Evolutionary conservation across 139 green algal genomes (phyloP).

Genomic region (Chlamydomonas asymmetrica): DNA sequence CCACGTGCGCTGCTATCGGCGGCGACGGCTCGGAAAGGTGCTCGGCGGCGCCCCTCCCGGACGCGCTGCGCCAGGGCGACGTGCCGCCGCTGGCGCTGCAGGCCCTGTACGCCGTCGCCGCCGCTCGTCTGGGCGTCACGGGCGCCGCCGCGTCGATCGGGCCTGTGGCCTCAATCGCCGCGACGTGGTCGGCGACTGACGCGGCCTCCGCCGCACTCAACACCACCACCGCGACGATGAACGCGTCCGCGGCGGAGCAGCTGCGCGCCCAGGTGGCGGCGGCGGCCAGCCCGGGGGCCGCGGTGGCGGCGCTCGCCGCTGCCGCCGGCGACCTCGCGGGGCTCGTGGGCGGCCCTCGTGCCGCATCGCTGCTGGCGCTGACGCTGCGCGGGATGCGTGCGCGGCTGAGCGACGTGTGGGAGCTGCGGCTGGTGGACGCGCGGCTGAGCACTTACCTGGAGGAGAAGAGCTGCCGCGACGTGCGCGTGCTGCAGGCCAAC

Average conservation of each 20-base stretch:
- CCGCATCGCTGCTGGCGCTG: not conserved
- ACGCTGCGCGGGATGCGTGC: slow-evolving; percentile 11
- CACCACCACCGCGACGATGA: too few relatives aligned
- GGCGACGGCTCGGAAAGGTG: too few relatives aligned
- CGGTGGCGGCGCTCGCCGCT: too few relatives aligned
- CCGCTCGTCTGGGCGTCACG: too few relatives aligned
- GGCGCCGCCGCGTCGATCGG: too few relatives aligned
- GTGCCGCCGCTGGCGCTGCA: not conserved
- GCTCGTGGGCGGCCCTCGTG: not conserved
- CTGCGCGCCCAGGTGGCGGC: too few relatives aligned
- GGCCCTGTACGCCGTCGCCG: not conserved
- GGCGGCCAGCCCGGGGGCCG: not conserved
- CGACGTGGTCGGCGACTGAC: too few relatives aligned
- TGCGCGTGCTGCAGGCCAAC: slow-evolving; percentile 12
- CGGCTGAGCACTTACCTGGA: not conserved
- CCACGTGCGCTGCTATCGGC: too few relatives aligned
- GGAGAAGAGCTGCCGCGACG: not conserved
- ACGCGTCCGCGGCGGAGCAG: too few relatives aligned
- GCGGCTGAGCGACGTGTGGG: slow-evolving; percentile 11
- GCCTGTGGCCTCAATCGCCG: too few relatives aligned
- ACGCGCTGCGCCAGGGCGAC: not conserved
- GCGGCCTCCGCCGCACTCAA: too few relatives aligned
- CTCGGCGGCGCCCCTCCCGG: not conserved
- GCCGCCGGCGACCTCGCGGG: not conserved
- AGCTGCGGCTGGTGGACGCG: not conserved